Evolutionary conservation across 2,329 filamentous ascomycete genomes (phyloP).

Genomic region (Xylariaceae sp.): DNA sequence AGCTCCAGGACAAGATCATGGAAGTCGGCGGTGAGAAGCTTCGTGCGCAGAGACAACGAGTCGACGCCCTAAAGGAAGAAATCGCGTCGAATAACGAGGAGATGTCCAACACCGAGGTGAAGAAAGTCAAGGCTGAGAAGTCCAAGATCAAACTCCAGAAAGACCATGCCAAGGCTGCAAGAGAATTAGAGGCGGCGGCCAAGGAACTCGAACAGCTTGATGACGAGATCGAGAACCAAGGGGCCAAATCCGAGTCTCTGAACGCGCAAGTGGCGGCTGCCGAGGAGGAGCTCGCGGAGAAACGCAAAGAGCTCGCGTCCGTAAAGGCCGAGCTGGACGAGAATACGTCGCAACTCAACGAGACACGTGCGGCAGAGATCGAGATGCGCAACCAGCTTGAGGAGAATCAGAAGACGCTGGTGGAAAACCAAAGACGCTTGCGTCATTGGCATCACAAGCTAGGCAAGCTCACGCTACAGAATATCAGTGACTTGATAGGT

Average conservation of each 20-base stretch:
- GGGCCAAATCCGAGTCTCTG: conserved; percentile 66
- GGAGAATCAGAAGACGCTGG: conserved; percentile 84
- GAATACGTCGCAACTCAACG: conserved; percentile 79
- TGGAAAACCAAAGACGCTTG: conserved; percentile 78
- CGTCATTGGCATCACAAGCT: conserved; percentile 89
- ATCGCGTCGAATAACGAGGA: conserved; percentile 76
- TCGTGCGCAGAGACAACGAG: conserved; percentile 81
- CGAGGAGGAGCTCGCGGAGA: conserved; percentile 68
- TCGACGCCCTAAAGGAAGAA: conserved; percentile 82
- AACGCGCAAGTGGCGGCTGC: conserved; percentile 73
- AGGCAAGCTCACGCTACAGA: conserved; percentile 75
- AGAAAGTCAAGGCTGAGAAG: conserved; percentile 90
- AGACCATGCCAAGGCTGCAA: conserved; percentile 69
- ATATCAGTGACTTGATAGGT: conserved; percentile 62
- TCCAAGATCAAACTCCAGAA: conserved; percentile 82
- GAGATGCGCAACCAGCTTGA: conserved; percentile 98
- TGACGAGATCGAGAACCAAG: conserved; percentile 72
- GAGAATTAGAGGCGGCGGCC: conserved; percentile 68
- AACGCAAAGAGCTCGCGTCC: conserved; percentile 72
- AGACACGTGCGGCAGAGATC: conserved; percentile 83
- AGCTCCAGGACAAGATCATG: conserved; percentile 95
- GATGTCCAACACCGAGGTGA: conserved; percentile 79
- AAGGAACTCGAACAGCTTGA: conserved; percentile 73
- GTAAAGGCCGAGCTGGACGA: conserved; percentile 84
- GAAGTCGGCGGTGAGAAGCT: conserved; percentile 92